Conservation (phyloP, 495 filamentous ascomycete genomes). For the Diplogelasinospora grovesii region DNA sequence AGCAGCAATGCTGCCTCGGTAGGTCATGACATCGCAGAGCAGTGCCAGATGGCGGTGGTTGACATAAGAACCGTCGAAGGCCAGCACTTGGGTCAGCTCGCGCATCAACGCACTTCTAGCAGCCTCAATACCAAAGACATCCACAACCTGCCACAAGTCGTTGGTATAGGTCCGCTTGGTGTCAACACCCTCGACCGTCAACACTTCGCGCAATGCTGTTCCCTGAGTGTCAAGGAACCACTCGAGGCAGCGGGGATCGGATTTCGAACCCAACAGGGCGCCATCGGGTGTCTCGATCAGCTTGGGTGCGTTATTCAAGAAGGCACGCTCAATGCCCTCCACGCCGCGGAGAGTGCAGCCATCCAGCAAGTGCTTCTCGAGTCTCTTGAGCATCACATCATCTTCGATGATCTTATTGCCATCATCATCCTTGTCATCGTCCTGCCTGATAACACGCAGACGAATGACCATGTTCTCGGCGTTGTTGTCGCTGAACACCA, state of each 20-base stretch:
- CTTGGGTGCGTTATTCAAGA: slow-evolving; percentile 74
- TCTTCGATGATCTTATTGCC: slow-evolving; percentile 77
- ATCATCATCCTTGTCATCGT: slow-evolving; percentile 66
- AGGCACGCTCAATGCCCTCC: slow-evolving; percentile 77
- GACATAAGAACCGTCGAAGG: slow-evolving; percentile 98
- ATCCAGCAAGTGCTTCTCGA: slow-evolving; percentile 86
- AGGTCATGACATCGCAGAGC: slow-evolving; percentile 97
- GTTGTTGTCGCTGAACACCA: slow-evolving; percentile 98
- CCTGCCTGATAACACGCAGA: slow-evolving; percentile 68
- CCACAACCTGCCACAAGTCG: slow-evolving; percentile 86
- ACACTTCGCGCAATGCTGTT: slow-evolving; percentile 72
- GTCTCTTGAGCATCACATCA: slow-evolving; percentile 80
- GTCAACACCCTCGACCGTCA: slow-evolving; percentile 84
- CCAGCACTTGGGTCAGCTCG: slow-evolving; percentile 83
- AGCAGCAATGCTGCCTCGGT: slow-evolving; percentile 84
- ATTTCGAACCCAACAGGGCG: slow-evolving; percentile 59
- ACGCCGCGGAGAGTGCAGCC: slow-evolving; percentile 87
- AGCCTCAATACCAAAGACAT: slow-evolving; percentile 94
- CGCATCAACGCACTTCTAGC: slow-evolving; percentile 76
- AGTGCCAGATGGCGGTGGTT: slow-evolving; percentile 96
- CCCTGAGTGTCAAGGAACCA: slow-evolving; percentile 95
- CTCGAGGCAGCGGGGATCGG: slow-evolving; percentile 65
- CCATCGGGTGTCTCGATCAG: slow-evolving; percentile 59
- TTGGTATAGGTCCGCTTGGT: slow-evolving; percentile 87
- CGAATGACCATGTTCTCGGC: slow-evolving; percentile 92